Conservation (phyloP, 164 flowering plant species). For the Magnolia kwangsiensis region DNA sequence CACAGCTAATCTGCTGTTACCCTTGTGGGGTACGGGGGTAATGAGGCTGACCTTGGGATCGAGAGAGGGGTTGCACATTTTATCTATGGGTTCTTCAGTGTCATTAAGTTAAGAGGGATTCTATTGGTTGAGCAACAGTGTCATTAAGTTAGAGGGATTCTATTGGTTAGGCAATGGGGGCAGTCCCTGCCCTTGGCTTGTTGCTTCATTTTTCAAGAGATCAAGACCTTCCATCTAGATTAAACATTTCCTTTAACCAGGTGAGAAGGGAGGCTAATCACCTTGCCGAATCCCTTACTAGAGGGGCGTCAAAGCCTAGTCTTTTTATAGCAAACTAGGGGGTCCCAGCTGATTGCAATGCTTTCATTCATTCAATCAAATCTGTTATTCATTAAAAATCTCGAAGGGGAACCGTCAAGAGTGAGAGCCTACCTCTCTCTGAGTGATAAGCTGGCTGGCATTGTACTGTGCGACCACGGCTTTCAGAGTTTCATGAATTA, state of each 20-base stretch:
- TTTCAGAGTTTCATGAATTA: conserved; percentile 44
- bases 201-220: not conserved
- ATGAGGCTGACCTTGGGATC: no score
- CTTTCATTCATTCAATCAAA: not conserved
- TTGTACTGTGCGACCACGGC: conserved; percentile 49
- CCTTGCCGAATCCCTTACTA: not conserved
- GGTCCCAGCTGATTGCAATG: not conserved
- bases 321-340: not conserved
- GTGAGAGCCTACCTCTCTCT: conserved; percentile 31
- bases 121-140: no score
- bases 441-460: conserved; percentile 44
- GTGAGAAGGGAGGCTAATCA: not conserved
- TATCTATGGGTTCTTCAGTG: no score
- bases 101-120: no score
- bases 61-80: no score
- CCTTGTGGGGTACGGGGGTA: no score
- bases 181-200: not conserved
- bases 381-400: not conserved
- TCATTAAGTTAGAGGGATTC: no score
- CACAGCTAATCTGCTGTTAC: no score
- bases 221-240: not conserved
- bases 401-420: not conserved
- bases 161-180: no score
- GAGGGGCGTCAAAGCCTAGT: not conserved
- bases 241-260: not conserved